These are phyloP conservation scores for Lecanicillium sp. DNA, from an alignment of 2,329 filamentous ascomycete genomes.

Conservation along the genomic window DNA sequence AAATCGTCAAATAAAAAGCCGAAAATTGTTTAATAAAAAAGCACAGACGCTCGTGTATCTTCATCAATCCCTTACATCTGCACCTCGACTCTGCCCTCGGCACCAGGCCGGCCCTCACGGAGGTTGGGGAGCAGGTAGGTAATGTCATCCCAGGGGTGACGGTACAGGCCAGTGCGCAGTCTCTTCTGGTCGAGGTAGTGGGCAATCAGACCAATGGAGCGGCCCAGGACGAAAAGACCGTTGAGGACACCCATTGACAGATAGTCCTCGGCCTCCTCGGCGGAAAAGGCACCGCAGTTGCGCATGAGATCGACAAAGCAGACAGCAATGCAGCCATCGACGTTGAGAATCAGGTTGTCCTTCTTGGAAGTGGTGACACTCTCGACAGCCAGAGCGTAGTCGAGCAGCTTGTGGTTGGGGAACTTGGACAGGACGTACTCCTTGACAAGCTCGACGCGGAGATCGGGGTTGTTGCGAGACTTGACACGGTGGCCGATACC, in stretches of 20 bases:
- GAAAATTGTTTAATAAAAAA: conserved; percentile 12
- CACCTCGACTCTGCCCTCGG: conserved; percentile 85
- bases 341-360: conserved; percentile 99
- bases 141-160: conserved; percentile 98
- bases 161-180: conserved; percentile 95
- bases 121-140: conserved; percentile 86
- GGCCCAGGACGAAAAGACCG: conserved; percentile 96
- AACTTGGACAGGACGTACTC: conserved; percentile 98
- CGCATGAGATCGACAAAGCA: conserved; percentile 97
- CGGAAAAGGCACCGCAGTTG: conserved; percentile 94
- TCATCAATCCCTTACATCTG: conserved; percentile 47
- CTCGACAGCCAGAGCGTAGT: conserved; percentile 97
- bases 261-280: conserved; percentile 98
- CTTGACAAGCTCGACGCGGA: conserved; percentile 98
- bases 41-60: conserved; percentile 17
- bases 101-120: conserved; percentile 59
- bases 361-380: conserved; percentile 99
- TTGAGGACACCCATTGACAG: conserved; percentile 98
- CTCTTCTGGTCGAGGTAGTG: conserved; percentile 99
- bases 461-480: conserved; percentile 98
- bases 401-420: conserved; percentile 94
- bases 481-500: conserved; percentile 99
- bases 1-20: not conserved
- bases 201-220: conserved; percentile 97
- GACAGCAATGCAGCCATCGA: conserved; percentile 95